Base-by-base conservation (phyloP, 345 rosid species). In the Eucalyptus pauciflora region DNA sequence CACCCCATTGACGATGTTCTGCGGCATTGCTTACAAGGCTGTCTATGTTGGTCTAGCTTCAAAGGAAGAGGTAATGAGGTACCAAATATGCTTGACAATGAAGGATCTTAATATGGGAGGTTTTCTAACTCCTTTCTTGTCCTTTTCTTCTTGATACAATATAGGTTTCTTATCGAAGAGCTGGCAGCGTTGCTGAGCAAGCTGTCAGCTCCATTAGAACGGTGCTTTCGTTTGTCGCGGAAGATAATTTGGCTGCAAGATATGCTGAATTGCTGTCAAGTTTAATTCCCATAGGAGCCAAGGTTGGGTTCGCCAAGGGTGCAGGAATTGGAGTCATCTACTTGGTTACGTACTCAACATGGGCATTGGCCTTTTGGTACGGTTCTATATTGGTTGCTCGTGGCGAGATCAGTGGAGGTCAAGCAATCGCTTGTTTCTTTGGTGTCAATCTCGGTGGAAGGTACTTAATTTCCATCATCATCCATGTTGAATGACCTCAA, bases 391-490 rank as follows among this genome's bases (percentile, higher is more conserved):
- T 95, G 89, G 96, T 95, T 87, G 90, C 93, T 22, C 90, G 88
- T 27, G 85, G 87, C 18, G 93, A 94, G 90, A 88, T 95, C 89
- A 10, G 51, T 4, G 95, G 96, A 52, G 97, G 97, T 67, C 88
- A 13, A n/a, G 96, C 96, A 60, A 94, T 95, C 87, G 95, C 96
- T 85, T 95, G 97, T 64, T 94, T 95, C 93, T 94, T 95, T 79
- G 95, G 96, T 79, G 97, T 95, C 91, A 94, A 94, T 87, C 93
- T 95, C 10, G 96, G 96, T 18, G 96, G 96, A 86, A 94, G 97
- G 97, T 95, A 93, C 48, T 76, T 76, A 41, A 76, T 20, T 76
- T 41, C 48, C 13, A 13, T 18, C 15, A 76, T 41, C 46, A 41
- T 6, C 10, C 43, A 76, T 3, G 48, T 76, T 60, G 83, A 46